Base-by-base conservation (phyloP, 495 filamentous ascomycete genomes). In the Cenococcum geophilum region DNA sequence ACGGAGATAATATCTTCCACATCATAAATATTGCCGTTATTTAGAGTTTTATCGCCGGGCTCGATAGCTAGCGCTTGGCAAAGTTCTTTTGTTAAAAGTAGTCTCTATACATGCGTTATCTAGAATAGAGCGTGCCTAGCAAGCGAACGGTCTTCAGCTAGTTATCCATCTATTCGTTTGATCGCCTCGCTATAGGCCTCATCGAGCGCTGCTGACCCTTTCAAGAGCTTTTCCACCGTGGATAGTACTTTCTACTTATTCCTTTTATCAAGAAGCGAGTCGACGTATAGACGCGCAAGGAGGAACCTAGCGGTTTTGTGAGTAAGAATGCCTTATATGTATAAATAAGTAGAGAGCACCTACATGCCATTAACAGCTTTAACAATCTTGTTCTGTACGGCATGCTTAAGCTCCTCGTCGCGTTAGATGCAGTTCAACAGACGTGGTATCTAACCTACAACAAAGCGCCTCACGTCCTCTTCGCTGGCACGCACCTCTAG, bases 251-350 rank as follows among this genome's bases (percentile, higher is more conserved):
- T 73, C 45, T 62, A 62, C 0, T 55, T 60, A 6, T 69, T 72
- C 2, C n/a, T 52, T 53, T 77, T 77, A 0, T 62, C 69, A 0
- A 63, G 52, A 16, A 84, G 65, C 5, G 76, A 75, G 16, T 77
- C 72, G 16, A 81, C 58, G 63, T 80, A 69, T 0, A 84, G 71
- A 12, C 67, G 67, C 16, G 79, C 78, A 12, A 85, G 71, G 0
- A 83, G 73, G 59, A 85, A 83, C 77, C 80, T 78, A 35, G 22
- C 4, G 22, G 5, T 8, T 20, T 18, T 23, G 49, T 36, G 36
- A 45, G 23, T 32, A 23, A 4, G 40, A 18, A 52, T 47, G 36
- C 25, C 16, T n/a, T n/a, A n/a, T n/a, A n/a, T n/a, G n/a, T n/a
- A n/a, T 23, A 16, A 11, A 0, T 12, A 4, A 5, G 21, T 6